Evolutionary conservation across 192 early-diverging fungal genomes (phyloP).

Genomic region (Pecoramyces ruminantium): DNA sequence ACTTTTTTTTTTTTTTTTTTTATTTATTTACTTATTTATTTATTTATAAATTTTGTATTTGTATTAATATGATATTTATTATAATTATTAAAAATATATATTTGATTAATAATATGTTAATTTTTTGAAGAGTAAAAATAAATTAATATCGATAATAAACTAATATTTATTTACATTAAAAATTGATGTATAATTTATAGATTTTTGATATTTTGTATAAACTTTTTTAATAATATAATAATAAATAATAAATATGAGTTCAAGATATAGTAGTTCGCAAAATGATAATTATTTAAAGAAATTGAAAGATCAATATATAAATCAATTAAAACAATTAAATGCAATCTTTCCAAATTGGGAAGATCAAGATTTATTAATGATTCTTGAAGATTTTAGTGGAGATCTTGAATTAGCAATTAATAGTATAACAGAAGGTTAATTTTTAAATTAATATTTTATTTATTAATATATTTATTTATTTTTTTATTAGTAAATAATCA

Average conservation of each 20-base stretch:
- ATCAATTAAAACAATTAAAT: slow-evolving; percentile 34
- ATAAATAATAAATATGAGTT: background rate
- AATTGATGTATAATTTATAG: background rate
- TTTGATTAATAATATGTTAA: too few species aligned
- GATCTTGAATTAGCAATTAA: slow-evolving; percentile 64
- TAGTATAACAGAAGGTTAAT: slow-evolving; percentile 60
- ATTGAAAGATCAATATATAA: slow-evolving; percentile 40
- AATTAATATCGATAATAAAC: too few species aligned
- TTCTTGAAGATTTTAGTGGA: slow-evolving; percentile 68
- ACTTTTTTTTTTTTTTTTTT: too few species aligned
- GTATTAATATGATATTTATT: too few species aligned
- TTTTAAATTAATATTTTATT: slow-evolving; percentile 7
- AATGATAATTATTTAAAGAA: slow-evolving; percentile 32
- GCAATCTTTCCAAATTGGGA: slow-evolving; percentile 70
- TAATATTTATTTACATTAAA: too few species aligned
- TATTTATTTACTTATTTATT: too few species aligned
- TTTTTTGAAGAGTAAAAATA: too few species aligned
- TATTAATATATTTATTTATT: background rate
- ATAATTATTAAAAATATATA: too few species aligned
- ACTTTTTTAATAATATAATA: background rate
- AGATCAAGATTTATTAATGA: slow-evolving; percentile 70
- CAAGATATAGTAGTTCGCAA: background rate
- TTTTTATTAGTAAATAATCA: too few species aligned
- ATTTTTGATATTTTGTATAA: background rate
- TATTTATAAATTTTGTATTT: too few species aligned